phyloP scores from a whole-genome alignment of 1,139 yeast species.

The Geotrichum siamense region DNA sequence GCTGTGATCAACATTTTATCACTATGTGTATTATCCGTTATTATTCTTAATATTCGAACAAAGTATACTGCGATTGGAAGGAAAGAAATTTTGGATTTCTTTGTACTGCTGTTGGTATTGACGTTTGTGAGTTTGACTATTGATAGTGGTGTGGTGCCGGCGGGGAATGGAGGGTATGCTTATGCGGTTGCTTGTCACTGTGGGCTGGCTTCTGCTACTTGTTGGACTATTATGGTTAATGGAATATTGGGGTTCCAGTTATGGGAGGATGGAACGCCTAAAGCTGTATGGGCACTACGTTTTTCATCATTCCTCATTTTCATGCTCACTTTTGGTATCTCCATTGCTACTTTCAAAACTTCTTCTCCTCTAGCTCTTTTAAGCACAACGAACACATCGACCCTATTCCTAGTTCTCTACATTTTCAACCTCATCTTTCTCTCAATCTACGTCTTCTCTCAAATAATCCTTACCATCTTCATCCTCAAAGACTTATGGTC shows the following conservation, averaged over 20 bases:
- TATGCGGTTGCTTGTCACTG: slow-evolving; percentile 78
- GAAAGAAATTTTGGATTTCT: slow-evolving; percentile 71
- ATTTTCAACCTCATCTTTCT: slow-evolving; percentile 63
- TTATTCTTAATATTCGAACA: slow-evolving; percentile 69
- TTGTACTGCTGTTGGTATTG: slow-evolving; percentile 52
- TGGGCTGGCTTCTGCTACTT: slow-evolving; percentile 64
- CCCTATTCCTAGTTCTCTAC: slow-evolving; percentile 62
- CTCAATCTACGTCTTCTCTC: slow-evolving; percentile 57
- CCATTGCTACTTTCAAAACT: slow-evolving; percentile 12
- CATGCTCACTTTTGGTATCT: slow-evolving; percentile 52
- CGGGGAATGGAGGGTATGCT: slow-evolving; percentile 65
- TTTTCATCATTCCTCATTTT: slow-evolving; percentile 46
- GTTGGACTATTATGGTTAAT: slow-evolving; percentile 60
- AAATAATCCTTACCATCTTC: slow-evolving; percentile 59
- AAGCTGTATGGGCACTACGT: slow-evolving; percentile 46
- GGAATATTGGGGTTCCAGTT: slow-evolving; percentile 81
- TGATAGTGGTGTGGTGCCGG: slow-evolving; percentile 90
- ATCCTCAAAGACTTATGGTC: slow-evolving; percentile 80
- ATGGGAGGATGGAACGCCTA: slow-evolving; percentile 85
- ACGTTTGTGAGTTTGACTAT: slow-evolving; percentile 63
- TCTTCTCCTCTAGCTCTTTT: slow-evolving; percentile 6
- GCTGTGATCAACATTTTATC: slow-evolving; percentile 80
- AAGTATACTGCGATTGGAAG: slow-evolving; percentile 95
- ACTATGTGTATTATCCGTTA: slow-evolving; percentile 54
- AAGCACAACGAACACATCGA: slow-evolving; percentile 50